Base-by-base conservation (phyloP, 306 rosid species). In the Malus sylvestris region DNA sequence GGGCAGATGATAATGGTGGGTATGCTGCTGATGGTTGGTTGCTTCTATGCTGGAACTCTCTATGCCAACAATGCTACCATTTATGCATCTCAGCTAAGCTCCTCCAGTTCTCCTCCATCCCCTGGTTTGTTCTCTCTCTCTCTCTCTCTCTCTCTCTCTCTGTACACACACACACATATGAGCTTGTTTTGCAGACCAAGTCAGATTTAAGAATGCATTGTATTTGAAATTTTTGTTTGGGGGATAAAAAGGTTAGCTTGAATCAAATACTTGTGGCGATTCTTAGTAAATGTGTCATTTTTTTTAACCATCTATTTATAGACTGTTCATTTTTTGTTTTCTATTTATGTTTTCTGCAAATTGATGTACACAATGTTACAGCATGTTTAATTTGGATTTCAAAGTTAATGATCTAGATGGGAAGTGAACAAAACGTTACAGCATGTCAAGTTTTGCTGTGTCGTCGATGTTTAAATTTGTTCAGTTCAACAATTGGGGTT, bases 1-100 rank as follows among this genome's bases (percentile, higher is more conserved):
- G 89, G 97, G 42, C 91, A 87, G 81, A 80, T 88, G 70, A 90
- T 89, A 70, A 75, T 88, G 89, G 76, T 75, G 63, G 81, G 80
- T 71, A 57, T 94, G 76, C 78, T 94, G 5, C 69, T 89, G 13
- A 90, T 92, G 96, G 80, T 80, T 72, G 93, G 88, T 10, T 84
- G 95, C 8, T 94, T 94, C 79, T 92, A 87, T 59, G 72, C 33
- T 13, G 97, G 97, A 35, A 90, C 88, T 63, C 90, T 92, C 72
- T 86, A 87, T 30, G 87, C 91, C 66, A 83, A 86, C 82, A 85
- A 86, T 71, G 86, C 82, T 62, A 89, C 98, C 73, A 81, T 92
- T 84, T 89, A 82, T 53, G 85, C 80, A 51, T 86, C 98, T 60
- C 89, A 89, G 67, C 77, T 79, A 44, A 61, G 70, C 59, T 78